Base-by-base conservation (phyloP, 192 early-diverging fungal species). In the Backusella circina region DNA sequence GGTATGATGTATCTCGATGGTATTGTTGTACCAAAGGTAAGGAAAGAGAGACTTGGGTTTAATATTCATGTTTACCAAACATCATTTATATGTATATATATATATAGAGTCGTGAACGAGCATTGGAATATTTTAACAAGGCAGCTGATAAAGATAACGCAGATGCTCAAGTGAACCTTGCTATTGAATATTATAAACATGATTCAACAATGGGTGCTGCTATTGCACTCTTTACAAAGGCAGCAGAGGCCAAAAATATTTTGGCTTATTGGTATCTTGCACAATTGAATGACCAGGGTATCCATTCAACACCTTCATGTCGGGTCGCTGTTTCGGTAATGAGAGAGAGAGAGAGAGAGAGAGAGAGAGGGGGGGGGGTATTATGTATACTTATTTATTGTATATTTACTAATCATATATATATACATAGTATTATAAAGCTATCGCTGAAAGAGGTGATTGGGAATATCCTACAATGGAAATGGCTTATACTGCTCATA, bases 1-100 rank as follows among this genome's bases (percentile, higher is more conserved):
- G 97, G 95, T n/a, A 79, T 90, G 44, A 95, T 99, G 93, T 83
- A 91, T 36, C 79, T 89, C 70, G 82, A 89, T 28, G 97, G 95
- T 8, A 77, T 87, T 31, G 85, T 80, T 18, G 82, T 86, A n/a
- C 72, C 79, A 2, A 30, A 47, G 68, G 75, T 77, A n/a, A n/a
- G 65, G 54, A 32, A 13, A 10, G 50, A 13, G 16, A 38, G 12
- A 1, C 1, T 37, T 37, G 8, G 36, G n/a, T n/a, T n/a, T n/a
- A n/a, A n/a, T n/a, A n/a, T n/a, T n/a, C n/a, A n/a, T n/a, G n/a
- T n/a, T n/a, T n/a, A n/a, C n/a, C n/a, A n/a, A n/a, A n/a, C n/a
- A 37, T 41, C 3, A 28, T 39, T 28, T 65, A 13, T n/a, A 16
- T 37, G 8, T 37, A 0, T 41, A n/a, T 35, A 28, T 28, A 30